phyloP scores from a whole-genome alignment of 345 rosid genomes.

The Boechera divaricarpa region DNA sequence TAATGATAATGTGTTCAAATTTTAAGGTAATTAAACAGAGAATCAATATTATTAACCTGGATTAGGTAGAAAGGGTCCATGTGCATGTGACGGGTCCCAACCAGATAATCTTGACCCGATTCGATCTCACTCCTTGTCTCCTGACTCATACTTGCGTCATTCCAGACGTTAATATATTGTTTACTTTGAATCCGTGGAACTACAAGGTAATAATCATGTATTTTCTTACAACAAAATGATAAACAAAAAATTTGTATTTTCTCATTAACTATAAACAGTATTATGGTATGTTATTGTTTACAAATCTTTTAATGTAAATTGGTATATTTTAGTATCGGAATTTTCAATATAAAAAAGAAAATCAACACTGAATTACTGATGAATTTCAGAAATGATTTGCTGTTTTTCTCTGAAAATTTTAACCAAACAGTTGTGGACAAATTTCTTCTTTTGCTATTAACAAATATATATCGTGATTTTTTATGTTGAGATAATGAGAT shows the following conservation, averaged over 20 bases:
- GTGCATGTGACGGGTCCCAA: slow-evolving; percentile 48
- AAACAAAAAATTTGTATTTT: not conserved
- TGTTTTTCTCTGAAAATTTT: not conserved
- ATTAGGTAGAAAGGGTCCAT: slow-evolving; percentile 47
- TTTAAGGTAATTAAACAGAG: slow-evolving; percentile 32
- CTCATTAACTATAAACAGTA: not conserved
- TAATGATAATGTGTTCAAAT: slow-evolving; percentile 11
- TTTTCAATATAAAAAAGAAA: too few species aligned
- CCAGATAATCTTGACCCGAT: slow-evolving; percentile 49
- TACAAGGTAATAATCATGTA: not conserved
- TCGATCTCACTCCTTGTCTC: slow-evolving; percentile 40
- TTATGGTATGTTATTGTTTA: not conserved
- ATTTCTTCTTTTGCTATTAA: not conserved
- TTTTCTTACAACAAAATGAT: not conserved
- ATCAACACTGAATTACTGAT: not conserved
- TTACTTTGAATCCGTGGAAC: not conserved
- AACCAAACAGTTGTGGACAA: too few species aligned
- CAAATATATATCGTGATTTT: not conserved
- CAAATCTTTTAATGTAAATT: not conserved
- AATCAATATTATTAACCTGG: slow-evolving; percentile 29
- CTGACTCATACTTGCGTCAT: slow-evolving; percentile 38
- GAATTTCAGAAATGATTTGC: not conserved
- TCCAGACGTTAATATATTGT: not conserved
- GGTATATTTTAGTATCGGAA: not conserved
- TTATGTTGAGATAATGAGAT: too few species aligned